A percentile compares a stretch with the other conserved stretches of the same genome.
Conservation (phyloP, 192 early-diverging fungal genomes). For the Linnemannia elongata region DNA sequence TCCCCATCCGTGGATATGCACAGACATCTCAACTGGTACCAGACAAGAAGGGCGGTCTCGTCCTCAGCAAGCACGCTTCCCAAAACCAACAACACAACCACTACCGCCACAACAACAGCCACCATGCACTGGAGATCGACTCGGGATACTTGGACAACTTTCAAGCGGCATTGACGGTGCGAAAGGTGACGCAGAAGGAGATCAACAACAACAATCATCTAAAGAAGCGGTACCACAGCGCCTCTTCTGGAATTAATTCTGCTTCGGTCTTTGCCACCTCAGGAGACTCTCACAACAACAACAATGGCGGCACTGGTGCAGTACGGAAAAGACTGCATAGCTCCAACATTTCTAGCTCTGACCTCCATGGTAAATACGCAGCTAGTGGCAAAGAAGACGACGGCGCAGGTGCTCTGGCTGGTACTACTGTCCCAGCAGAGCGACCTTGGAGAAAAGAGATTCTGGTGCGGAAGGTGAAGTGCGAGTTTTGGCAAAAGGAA, state of each 20-base stretch:
- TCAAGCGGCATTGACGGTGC: constrained; percentile 46
- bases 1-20: constrained; percentile 46
- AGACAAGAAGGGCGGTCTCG: constrained; percentile 35
- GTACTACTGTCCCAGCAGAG: not conserved
- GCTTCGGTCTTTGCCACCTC: constrained; percentile 6
- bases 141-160: constrained; percentile 34
- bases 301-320: not conserved
- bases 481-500: constrained; percentile 57
- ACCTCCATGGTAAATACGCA: not conserved
- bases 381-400: not conserved
- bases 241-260: not conserved
- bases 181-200: constrained; percentile 42
- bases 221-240: constrained; percentile 24
- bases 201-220: constrained; percentile 4
- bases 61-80: constrained; percentile 19
- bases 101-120: not conserved
- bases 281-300: not conserved
- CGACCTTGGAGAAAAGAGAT: constrained; percentile 38
- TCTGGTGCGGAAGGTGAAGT: constrained; percentile 51
- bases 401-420: not conserved
- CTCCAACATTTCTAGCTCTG: not conserved
- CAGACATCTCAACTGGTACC: constrained; percentile 42
- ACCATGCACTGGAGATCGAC: constrained; percentile 12
- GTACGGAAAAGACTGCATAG: not conserved
- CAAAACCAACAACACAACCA: constrained; percentile 3